Evolutionary conservation across 306 rosid genomes (phyloP), one percentile per base, ranked within the genome.

Genomic region (Acacia confusa): DNA sequence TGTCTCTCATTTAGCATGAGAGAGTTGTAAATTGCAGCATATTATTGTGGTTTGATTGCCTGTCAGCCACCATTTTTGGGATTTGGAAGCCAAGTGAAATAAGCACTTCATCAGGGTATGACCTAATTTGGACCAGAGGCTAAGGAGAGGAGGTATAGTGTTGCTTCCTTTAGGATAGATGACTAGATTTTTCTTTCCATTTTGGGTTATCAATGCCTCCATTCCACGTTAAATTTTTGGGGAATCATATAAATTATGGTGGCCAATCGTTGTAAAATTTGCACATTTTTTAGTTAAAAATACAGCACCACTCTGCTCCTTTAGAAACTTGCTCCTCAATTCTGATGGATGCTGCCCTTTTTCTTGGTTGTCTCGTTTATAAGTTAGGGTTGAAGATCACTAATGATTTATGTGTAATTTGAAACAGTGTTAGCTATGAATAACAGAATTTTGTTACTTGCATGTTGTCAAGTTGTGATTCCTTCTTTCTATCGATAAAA

Each of bases 21-120:
- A 86, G 83, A 87, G 82, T 87, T 91, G 94, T 88, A 91, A 86
- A 94, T 92, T 87, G 88, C 88, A 81, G 84, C 86, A 81, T 89
- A 57, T 57, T 88, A 30, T 89, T 78, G 89, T 87, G 92, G 90
- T 76, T 47, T 78, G 83, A 80, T 69, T 66, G 72, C 83, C 72
- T 72, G 81, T 87, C 83, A 44, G 85, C 88, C 83, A 22, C 84
- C 48, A 78, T 83, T 87, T 85, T 87, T 75, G 43, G 25, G 63
- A 74, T 50, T 77, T 50, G 78, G 50, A 89, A 79, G 87, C 82
- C 82, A 78, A 50, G 72, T 75, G 81, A 65, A 82, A 75, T 73
- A 73, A 80, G 83, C 88, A 55, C 58, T 80, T 78, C 83, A 82
- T 82, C 76, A 82, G 87, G 91, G 89, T 83, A 58, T 58, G 87